Percentiles rank a stretch among this genome's conserved stretches.
Conservation (phyloP, 176 grass and related monocot genomes). For the Eleusine indica region DNA sequence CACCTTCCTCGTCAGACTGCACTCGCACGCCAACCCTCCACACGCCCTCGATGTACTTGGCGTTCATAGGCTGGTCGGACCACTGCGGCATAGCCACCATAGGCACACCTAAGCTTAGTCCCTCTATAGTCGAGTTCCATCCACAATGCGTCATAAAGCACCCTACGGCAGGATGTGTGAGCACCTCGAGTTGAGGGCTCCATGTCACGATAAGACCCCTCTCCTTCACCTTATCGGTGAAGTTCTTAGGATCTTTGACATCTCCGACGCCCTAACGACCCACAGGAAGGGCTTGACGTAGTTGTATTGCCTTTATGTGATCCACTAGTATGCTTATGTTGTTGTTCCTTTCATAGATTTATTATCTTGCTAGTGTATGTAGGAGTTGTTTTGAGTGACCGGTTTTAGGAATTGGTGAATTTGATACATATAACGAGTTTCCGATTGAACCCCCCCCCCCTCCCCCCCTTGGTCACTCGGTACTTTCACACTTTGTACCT, state of each 20-base stretch:
- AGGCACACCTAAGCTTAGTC: conserved; percentile 22
- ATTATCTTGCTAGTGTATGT: too few species aligned
- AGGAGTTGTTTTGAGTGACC: too few species aligned
- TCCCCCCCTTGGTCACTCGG: too few species aligned
- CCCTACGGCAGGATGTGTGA: conserved; percentile 47
- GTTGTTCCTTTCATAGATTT: too few species aligned
- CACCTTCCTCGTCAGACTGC: not conserved
- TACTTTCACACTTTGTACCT: too few species aligned
- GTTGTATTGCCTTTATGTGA: not conserved
- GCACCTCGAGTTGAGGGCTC: conserved; percentile 68
- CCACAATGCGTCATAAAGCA: conserved; percentile 75
- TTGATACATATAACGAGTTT: too few species aligned
- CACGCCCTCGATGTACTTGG: conserved; percentile 63
- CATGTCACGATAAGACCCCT: conserved; percentile 48
- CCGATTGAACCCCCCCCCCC: too few species aligned
- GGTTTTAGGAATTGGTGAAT: too few species aligned
- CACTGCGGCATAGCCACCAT: conserved; percentile 61
- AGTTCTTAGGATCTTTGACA: conserved; percentile 26
- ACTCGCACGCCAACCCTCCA: conserved; percentile 62
- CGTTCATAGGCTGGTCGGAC: conserved; percentile 68
- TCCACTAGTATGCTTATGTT: too few species aligned
- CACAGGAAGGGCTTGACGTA: conserved; percentile 57
- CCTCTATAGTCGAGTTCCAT: conserved; percentile 70
- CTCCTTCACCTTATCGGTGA: conserved; percentile 9
- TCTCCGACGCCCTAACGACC: conserved; percentile 47